Evolutionary conservation across 1,139 yeast genomes (phyloP), one percentile per base, ranked within the genome.

Genomic region (Saccharomyces hybrid): DNA sequence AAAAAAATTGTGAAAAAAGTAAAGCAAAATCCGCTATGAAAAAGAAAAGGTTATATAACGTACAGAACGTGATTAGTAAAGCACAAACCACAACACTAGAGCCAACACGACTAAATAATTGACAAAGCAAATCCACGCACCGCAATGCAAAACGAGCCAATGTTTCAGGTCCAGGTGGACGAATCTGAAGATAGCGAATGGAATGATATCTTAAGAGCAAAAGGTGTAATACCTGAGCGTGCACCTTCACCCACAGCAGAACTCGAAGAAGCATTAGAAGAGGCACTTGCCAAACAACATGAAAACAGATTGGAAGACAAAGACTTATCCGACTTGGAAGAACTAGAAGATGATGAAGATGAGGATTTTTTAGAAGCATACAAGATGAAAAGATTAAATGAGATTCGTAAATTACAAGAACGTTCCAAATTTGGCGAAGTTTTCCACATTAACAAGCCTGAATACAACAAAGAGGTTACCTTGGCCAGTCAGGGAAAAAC

Each of bases 101-200:
- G n/a, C n/a, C 5, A 38, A 16, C 7, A 5, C 8, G 1, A 16
- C 34, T 16, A 14, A 8, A 19, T 3, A 19, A 19, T 19, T 19
- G 8, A 16, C 23, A 16, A 44, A 26, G 46, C 11, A 14, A 3
- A 47, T 3, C 9, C 19, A 19, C 8, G 9, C 9, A 3, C 9
- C 25, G 19, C n/a, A 29, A 50, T 50, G 52, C 52, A 46, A 56
- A 67, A 67, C 56, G 72, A 69, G 31, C 72, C 71, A 19, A 62
- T 64, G 67, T 65, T 70, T 54, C 72, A 86, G 64, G 95, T 90
- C 52, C 91, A 90, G 71, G 97, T 91, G 54, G 91, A 93, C 72
- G 97, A 97, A 41, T 82, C 81, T 59, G 99, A 93, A 71, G 99
- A 93, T 68, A 93, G 99, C 1, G 99, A 93, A 70, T 93, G 99